A percentile compares a stretch with the other conserved stretches of the same genome.
Conservation (phyloP, 139 green algal species). For the Volvox africanus region DNA sequence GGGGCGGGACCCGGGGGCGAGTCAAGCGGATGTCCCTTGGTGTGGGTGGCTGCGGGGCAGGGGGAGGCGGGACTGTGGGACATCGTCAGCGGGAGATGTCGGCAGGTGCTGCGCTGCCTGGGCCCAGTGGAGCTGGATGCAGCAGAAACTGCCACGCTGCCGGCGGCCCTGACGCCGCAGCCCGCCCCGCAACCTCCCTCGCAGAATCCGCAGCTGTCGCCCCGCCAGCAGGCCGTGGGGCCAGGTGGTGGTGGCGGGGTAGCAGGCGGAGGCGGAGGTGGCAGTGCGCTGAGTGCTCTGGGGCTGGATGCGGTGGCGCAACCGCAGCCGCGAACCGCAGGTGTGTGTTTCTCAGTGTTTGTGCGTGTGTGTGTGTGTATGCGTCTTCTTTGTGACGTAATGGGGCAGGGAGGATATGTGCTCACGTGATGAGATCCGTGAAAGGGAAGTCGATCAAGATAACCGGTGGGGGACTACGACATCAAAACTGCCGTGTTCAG, state of each 20-base stretch:
- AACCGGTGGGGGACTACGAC: too few species aligned
- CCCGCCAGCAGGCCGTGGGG: not conserved
- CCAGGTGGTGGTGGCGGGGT: not conserved
- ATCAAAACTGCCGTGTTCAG: too few species aligned
- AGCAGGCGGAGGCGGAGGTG: not conserved
- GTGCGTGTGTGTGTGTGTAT: not conserved
- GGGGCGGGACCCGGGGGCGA: not conserved
- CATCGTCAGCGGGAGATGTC: constrained; percentile 59
- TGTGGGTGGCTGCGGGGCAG: constrained; percentile 80
- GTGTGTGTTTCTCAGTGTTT: not conserved
- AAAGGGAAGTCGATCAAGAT: too few species aligned
- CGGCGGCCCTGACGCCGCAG: constrained; percentile 53
- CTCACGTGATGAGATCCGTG: too few species aligned
- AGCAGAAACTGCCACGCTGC: constrained; percentile 28
- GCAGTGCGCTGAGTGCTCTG: constrained; percentile 38
- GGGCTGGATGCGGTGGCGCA: constrained; percentile 59
- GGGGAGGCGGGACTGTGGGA: constrained; percentile 90
- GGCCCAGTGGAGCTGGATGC: constrained; percentile 45
- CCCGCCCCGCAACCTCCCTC: not conserved
- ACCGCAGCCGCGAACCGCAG: constrained; percentile 49
- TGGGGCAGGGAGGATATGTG: too few species aligned
- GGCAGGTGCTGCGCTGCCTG: constrained; percentile 62
- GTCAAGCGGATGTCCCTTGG: constrained; percentile 64
- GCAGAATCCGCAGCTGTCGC: not conserved
- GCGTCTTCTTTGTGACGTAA: too few species aligned